Evolutionary conservation across 257 asterid genomes (phyloP).

Genomic region (Echites panduratus): DNA sequence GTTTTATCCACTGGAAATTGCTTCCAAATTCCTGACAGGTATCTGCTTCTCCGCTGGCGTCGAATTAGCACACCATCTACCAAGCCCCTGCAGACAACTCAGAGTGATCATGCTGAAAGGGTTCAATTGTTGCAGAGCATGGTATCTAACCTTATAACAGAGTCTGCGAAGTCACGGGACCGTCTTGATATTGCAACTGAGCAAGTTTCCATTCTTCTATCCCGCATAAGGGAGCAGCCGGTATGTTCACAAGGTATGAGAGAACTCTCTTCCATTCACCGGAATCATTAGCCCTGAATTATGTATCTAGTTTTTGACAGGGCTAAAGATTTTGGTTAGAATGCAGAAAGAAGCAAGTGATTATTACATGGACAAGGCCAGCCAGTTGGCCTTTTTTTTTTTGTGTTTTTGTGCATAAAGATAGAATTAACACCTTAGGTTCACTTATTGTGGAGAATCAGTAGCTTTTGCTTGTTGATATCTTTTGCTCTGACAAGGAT

Average conservation of each 20-base stretch:
- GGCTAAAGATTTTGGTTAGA: not conserved
- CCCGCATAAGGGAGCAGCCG: constrained; percentile 68
- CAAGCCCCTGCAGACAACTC: constrained; percentile 35
- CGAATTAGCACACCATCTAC: constrained; percentile 43
- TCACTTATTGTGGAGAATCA: not conserved
- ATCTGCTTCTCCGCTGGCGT: constrained; percentile 74
- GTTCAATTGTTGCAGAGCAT: constrained; percentile 70
- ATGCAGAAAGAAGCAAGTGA: not conserved
- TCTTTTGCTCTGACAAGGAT: not conserved
- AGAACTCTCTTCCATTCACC: constrained; percentile 39
- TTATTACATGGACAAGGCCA: not conserved
- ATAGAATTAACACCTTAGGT: not conserved
- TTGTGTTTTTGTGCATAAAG: not conserved
- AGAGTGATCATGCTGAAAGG: constrained; percentile 56
- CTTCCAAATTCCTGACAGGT: constrained; percentile 86
- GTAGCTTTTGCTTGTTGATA: not conserved
- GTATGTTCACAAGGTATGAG: constrained; percentile 45
- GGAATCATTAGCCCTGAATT: constrained; percentile 26
- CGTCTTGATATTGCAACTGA: constrained; percentile 79
- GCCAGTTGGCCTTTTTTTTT: not conserved
- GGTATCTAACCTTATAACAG: constrained; percentile 65
- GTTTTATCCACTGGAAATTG: constrained; percentile 91
- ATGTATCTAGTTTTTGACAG: not conserved
- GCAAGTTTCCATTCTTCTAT: constrained; percentile 57
- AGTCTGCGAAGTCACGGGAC: constrained; percentile 67